Conservation (phyloP, 2,329 filamentous ascomycete species). For the Venturia asperata region DNA sequence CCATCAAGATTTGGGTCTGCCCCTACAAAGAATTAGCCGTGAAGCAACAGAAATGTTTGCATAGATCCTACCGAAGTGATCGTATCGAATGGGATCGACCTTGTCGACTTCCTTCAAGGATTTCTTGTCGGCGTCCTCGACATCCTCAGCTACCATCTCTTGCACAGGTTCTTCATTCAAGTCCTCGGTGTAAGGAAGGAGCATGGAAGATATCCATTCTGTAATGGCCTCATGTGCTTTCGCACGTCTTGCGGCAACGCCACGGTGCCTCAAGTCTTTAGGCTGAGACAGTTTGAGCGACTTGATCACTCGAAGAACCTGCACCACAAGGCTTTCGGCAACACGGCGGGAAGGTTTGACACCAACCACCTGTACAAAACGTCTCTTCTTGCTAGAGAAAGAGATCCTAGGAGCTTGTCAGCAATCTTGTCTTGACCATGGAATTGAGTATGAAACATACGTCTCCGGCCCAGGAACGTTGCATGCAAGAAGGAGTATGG, state of each 20-base stretch:
- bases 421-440: neutral
- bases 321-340: slow-evolving; percentile 9
- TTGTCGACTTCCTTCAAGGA: neutral
- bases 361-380: neutral
- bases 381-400: neutral
- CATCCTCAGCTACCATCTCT: neutral
- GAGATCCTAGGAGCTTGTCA: neutral
- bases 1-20: slow-evolving; percentile 12
- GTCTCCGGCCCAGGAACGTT: neutral
- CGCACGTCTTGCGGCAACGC: slow-evolving; percentile 11
- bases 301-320: slow-evolving; percentile 4
- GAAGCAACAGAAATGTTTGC: too few relatives aligned
- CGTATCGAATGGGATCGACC: slow-evolving; percentile 8
- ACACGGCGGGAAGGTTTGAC: slow-evolving; percentile 12
- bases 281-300: slow-evolving; percentile 13
- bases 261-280: slow-evolving; percentile 5
- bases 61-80: neutral
- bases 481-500: slow-evolving; percentile 9
- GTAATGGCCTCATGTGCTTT: slow-evolving; percentile 15
- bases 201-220: slow-evolving; percentile 5
- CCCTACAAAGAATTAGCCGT: neutral
- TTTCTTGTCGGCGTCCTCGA: slow-evolving; percentile 3
- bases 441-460: neutral
- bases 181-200: neutral
- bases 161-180: neutral